Evolutionary conservation across 768 basidiomycete genomes (phyloP).

Genomic region (Leccinum variicolor): DNA sequence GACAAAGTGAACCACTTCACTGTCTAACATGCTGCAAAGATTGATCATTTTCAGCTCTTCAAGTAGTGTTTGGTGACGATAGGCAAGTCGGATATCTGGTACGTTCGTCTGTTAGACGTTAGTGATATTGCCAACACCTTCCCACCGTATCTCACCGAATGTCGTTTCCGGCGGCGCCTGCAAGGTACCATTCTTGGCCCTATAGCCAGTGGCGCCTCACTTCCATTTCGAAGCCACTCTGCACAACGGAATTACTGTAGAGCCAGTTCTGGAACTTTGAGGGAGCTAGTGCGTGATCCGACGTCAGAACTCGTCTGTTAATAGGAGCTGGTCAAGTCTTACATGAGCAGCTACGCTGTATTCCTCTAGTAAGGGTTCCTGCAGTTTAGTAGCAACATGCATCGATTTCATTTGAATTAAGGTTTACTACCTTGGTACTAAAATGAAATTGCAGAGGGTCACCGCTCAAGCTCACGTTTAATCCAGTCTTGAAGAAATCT

Average conservation of each 20-base stretch:
- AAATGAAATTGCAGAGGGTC: slow-evolving; percentile 98
- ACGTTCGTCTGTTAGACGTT: slow-evolving; percentile 78
- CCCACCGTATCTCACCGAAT: slow-evolving; percentile 60
- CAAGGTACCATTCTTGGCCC: slow-evolving; percentile 91
- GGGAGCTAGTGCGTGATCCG: slow-evolving; percentile 52
- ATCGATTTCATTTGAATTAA: neutral
- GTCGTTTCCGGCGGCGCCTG: slow-evolving; percentile 91
- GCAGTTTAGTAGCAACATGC: slow-evolving; percentile 1
- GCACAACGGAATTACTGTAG: slow-evolving; percentile 95
- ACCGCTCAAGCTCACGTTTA: slow-evolving; percentile 95
- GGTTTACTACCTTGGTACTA: slow-evolving; percentile 70
- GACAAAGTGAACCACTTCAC: neutral
- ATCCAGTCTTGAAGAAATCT: slow-evolving; percentile 93
- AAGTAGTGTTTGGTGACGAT: slow-evolving; percentile 83
- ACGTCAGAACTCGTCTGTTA: neutral
- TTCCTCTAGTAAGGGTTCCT: slow-evolving; percentile 95
- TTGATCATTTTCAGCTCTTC: slow-evolving; percentile 79
- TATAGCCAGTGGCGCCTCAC: slow-evolving; percentile 93
- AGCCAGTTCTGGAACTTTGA: slow-evolving; percentile 92
- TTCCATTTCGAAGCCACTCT: slow-evolving; percentile 99
- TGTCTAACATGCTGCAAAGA: slow-evolving; percentile 12
- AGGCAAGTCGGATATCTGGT: slow-evolving; percentile 86
- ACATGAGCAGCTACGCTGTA: slow-evolving; percentile 98
- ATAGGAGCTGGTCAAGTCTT: slow-evolving; percentile 23
- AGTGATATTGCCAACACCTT: neutral